These are phyloP conservation scores for Oldenlandia corymbosa DNA, from an alignment of 257 asterid genomes.

Conservation along the genomic window DNA sequence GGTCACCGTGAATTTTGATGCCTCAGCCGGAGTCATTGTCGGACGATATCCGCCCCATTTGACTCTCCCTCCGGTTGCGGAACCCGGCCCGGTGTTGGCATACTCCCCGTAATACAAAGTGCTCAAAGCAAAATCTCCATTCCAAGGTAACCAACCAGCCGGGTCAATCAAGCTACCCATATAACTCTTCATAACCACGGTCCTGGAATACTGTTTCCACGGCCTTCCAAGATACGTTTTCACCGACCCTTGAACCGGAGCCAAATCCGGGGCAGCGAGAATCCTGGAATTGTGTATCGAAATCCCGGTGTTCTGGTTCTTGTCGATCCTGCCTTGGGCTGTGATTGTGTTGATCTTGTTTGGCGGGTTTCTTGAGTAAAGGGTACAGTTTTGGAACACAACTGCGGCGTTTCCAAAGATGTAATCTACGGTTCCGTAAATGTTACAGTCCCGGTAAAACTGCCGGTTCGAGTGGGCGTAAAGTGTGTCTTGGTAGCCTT, in stretches of 20 bases:
- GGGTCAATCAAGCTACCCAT: conserved; percentile 57
- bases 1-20: conserved; percentile 55
- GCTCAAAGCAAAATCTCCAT: conserved; percentile 61
- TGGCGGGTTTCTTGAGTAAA: conserved; percentile 65
- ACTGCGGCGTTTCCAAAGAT: conserved; percentile 87
- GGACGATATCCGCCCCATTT: conserved; percentile 75
- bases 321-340: conserved; percentile 81
- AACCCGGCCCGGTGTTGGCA: conserved; percentile 76
- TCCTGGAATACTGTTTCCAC: conserved; percentile 68
- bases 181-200: conserved; percentile 56
- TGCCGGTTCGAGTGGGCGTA: conserved; percentile 63
- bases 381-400: conserved; percentile 71
- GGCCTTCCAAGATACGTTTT: conserved; percentile 82
- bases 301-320: conserved; percentile 79
- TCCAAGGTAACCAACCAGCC: conserved; percentile 89
- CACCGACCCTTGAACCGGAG: conserved; percentile 47
- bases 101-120: conserved; percentile 85
- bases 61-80: conserved; percentile 59
- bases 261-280: conserved; percentile 54
- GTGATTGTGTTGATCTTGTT: conserved; percentile 59
- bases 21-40: conserved; percentile 58
- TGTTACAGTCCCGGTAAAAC: conserved; percentile 65
- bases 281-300: conserved; percentile 55
- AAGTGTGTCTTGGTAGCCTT: conserved; percentile 87
- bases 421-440: conserved; percentile 83